Evolutionary conservation across 495 filamentous ascomycete genomes (phyloP).

Genomic region (Diplogelasinospora grovesii): DNA sequence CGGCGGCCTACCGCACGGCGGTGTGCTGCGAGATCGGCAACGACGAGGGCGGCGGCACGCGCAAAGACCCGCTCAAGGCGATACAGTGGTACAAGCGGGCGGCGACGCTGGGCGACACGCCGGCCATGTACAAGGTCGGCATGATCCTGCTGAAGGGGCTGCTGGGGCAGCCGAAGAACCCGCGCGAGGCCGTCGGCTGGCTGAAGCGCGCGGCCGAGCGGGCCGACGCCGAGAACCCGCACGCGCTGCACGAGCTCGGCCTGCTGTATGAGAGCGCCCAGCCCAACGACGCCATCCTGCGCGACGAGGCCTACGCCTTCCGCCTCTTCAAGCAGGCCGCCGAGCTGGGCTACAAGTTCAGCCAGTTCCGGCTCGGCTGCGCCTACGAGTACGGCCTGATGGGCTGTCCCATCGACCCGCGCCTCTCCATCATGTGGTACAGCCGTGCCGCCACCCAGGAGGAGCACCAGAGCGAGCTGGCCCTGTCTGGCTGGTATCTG

Average conservation of each 20-base stretch:
- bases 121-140: constrained; percentile 97
- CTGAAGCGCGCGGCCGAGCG: constrained; percentile 87
- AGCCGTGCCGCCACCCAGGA: constrained; percentile 85
- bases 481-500: constrained; percentile 92
- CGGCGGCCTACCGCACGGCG: constrained; percentile 87
- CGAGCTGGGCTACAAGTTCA: constrained; percentile 88
- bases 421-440: constrained; percentile 87
- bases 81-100: constrained; percentile 97
- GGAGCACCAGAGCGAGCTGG: constrained; percentile 90
- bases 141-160: constrained; percentile 92
- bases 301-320: constrained; percentile 72
- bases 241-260: constrained; percentile 88
- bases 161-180: constrained; percentile 80
- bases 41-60: constrained; percentile 86
- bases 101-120: constrained; percentile 78
- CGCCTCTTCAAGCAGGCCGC: constrained; percentile 82
- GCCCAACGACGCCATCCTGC: constrained; percentile 62
- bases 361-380: constrained; percentile 81
- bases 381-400: constrained; percentile 86
- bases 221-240: constrained; percentile 84
- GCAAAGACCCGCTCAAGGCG: constrained; percentile 83
- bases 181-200: constrained; percentile 81
- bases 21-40: constrained; percentile 97
- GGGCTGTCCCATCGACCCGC: constrained; percentile 73
- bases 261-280: constrained; percentile 72